Conservation (phyloP, 176 grass and related monocot species). For the Paspalum vaginatum region DNA sequence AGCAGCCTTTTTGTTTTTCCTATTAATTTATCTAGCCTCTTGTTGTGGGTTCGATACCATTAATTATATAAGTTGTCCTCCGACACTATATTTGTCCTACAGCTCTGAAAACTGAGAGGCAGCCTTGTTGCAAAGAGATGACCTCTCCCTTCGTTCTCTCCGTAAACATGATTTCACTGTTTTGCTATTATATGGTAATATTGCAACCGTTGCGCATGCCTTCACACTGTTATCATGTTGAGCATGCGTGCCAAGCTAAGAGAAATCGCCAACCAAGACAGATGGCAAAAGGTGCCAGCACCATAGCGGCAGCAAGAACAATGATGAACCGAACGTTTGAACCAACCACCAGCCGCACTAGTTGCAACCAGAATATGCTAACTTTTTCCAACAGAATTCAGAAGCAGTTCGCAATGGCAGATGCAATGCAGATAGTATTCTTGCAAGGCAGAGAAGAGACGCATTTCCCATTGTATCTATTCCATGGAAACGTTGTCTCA, state of each 20-base stretch:
- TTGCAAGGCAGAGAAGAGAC: neutral
- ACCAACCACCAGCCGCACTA: slow-evolving; percentile 34
- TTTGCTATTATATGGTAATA: neutral
- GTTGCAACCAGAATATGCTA: neutral
- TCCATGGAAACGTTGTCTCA: neutral
- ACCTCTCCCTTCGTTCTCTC: neutral
- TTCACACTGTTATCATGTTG: neutral
- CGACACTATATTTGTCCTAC: neutral
- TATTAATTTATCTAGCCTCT: no score
- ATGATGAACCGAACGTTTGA: slow-evolving; percentile 32
- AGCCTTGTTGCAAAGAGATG: neutral
- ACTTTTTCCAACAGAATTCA: slow-evolving; percentile 31
- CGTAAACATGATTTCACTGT: no score
- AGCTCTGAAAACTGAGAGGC: neutral
- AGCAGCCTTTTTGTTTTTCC: no score
- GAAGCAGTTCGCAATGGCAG: neutral
- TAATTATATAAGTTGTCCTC: no score
- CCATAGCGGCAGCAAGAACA: neutral
- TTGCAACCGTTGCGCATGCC: neutral
- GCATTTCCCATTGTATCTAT: slow-evolving; percentile 28
- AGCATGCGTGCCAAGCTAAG: neutral
- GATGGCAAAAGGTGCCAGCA: slow-evolving; percentile 5
- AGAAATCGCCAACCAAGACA: neutral
- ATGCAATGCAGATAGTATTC: slow-evolving; percentile 7
- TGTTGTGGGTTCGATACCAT: no score